Conservation (phyloP, 2,329 filamentous ascomycete genomes). For the Trichoderma sp. region DNA sequence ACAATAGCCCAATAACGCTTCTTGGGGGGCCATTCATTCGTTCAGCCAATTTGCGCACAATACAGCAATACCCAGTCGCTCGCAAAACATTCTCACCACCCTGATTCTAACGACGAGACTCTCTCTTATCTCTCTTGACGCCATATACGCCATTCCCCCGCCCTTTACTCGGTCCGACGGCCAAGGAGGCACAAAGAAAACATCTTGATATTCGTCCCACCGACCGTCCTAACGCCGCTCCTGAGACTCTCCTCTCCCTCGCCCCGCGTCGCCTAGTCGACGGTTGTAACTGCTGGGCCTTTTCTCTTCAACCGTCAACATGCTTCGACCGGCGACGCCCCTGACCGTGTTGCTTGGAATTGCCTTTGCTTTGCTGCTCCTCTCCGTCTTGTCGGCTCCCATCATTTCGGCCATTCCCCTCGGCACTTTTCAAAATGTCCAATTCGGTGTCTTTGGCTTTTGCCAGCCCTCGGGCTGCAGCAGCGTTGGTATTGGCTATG, state of each 20-base stretch:
- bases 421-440: conserved; percentile 72
- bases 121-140: neutral
- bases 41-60: conserved; percentile 17
- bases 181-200: too few relatives aligned
- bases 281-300: conserved; percentile 25
- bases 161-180: neutral
- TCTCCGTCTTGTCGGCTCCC: conserved; percentile 89
- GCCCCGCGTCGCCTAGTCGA: conserved; percentile 29
- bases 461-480: conserved; percentile 71
- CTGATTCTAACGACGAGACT: neutral
- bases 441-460: conserved; percentile 91
- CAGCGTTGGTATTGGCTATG: conserved; percentile 79
- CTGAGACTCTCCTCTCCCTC: neutral
- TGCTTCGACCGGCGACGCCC: conserved; percentile 91
- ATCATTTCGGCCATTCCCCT: conserved; percentile 84
- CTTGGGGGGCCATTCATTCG: conserved; percentile 20
- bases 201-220: too few relatives aligned
- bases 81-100: too few relatives aligned
- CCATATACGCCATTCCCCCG: neutral
- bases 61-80: neutral
- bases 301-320: conserved; percentile 50
- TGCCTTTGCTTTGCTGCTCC: conserved; percentile 81
- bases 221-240: neutral
- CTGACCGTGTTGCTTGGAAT: conserved; percentile 81
- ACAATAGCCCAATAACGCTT: conserved; percentile 11